Percentiles rank a stretch among this genome's conserved stretches.
phyloP scores from a whole-genome alignment of 306 rosid genomes.

The Hippophae gyantsensis region DNA sequence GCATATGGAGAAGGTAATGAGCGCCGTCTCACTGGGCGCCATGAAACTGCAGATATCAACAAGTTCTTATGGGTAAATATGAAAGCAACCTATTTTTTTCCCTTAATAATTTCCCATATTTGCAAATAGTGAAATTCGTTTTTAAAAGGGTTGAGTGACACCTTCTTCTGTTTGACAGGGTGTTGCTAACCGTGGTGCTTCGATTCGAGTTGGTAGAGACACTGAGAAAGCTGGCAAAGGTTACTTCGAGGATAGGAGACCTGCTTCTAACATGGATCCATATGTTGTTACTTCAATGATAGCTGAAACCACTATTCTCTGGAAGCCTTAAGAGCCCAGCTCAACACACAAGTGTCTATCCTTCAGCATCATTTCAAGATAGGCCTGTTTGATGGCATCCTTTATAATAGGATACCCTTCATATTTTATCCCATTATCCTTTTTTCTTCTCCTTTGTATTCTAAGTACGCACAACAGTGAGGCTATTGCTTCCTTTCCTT shows the following conservation, averaged over 20 bases:
- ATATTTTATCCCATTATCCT: too few relatives aligned
- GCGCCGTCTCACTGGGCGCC: constrained; percentile 77
- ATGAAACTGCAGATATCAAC: constrained; percentile 78
- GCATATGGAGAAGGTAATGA: constrained; percentile 98
- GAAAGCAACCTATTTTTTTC: neutral
- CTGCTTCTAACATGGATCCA: constrained; percentile 73
- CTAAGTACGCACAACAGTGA: too few relatives aligned
- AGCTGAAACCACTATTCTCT: constrained; percentile 58
- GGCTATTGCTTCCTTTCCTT: too few relatives aligned
- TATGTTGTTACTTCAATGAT: constrained; percentile 66
- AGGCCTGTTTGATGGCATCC: too few relatives aligned
- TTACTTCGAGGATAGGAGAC: constrained; percentile 74
- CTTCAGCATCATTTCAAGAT: too few relatives aligned
- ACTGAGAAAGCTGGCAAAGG: constrained; percentile 56
- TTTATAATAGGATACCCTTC: too few relatives aligned
- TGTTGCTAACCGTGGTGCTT: constrained; percentile 60
- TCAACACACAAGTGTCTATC: too few relatives aligned
- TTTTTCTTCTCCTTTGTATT: too few relatives aligned
- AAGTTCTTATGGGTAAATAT: constrained; percentile 75
- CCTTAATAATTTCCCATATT: neutral
- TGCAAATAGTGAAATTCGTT: neutral
- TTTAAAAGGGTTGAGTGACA: neutral
- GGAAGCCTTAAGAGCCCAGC: constrained; percentile 35
- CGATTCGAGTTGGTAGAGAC: constrained; percentile 60
- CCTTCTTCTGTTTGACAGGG: constrained; percentile 25